A percentile compares a stretch with the other conserved stretches of the same genome.
Conservation (phyloP, 352 stramenopile species). For the Phytophthora parvispora region DNA sequence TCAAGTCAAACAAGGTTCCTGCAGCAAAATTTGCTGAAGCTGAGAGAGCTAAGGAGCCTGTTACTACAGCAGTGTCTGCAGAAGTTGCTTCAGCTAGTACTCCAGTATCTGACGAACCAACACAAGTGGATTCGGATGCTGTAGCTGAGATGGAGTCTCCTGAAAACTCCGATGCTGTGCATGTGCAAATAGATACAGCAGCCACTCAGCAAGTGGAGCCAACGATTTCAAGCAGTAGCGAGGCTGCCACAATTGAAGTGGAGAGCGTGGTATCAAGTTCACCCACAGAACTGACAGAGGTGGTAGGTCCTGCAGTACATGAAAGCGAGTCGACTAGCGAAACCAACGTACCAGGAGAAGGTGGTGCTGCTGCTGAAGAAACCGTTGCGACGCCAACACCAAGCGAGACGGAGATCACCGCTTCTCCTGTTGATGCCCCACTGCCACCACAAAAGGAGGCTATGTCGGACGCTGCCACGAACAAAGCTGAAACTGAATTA, state of each 20-base stretch:
- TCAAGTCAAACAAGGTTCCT: conserved; percentile 18
- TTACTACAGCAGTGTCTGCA: not conserved
- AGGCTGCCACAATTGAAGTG: not conserved
- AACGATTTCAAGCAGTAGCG: not conserved
- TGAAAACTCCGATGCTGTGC: not conserved
- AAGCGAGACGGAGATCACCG: not conserved
- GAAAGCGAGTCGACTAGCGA: not conserved
- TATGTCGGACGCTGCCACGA: not conserved
- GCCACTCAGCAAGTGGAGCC: conserved; percentile 2
- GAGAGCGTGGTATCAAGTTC: not conserved
- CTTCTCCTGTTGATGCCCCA: not conserved
- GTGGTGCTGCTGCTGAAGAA: not conserved
- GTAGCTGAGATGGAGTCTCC: not conserved
- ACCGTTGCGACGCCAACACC: not conserved
- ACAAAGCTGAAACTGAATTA: not conserved
- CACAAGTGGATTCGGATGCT: not conserved
- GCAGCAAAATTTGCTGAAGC: not conserved
- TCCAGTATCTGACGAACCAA: not conserved
- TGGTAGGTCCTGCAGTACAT: not conserved
- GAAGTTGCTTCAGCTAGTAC: not conserved
- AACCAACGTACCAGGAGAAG: not conserved
- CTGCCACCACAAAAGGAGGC: not conserved
- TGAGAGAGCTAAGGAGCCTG: not conserved
- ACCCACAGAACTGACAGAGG: not conserved
- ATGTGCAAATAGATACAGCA: not conserved